Percentiles rank a stretch among this genome's conserved stretches.
These are phyloP conservation scores for Mallotus nudiflorus DNA, from an alignment of 345 rosid genomes.

Conservation along the genomic window DNA sequence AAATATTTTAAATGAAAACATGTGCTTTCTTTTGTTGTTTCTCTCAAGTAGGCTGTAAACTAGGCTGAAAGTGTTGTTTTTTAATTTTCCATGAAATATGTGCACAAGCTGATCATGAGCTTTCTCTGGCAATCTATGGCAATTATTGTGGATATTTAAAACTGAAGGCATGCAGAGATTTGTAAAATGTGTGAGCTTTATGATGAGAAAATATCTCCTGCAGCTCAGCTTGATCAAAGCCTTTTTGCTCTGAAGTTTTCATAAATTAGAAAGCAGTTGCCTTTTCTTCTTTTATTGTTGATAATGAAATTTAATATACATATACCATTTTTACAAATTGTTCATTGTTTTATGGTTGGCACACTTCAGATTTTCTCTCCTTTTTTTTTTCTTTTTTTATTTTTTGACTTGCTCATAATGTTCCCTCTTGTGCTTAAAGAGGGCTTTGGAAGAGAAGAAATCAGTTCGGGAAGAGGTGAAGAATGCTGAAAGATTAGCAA, in stretches of 20 bases:
- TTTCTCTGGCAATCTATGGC: neutral
- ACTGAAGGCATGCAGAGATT: neutral
- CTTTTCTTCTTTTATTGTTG: conserved; percentile 4
- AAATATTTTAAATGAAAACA: too few relatives aligned
- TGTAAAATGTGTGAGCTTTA: neutral
- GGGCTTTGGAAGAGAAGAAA: conserved; percentile 84
- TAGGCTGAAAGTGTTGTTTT: too few relatives aligned
- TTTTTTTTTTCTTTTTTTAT: too few relatives aligned
- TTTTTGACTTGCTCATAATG: conserved; percentile 5
- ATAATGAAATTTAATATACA: neutral
- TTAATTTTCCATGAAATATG: neutral
- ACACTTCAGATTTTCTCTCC: neutral
- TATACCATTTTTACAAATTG: neutral
- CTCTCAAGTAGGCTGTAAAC: too few relatives aligned
- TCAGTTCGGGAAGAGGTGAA: conserved; percentile 58
- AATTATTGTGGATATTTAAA: neutral
- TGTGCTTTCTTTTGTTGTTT: too few relatives aligned
- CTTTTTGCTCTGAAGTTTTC: neutral
- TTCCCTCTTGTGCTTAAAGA: conserved; percentile 38
- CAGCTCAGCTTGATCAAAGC: neutral
- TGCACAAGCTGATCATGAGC: neutral
- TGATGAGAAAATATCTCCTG: neutral
- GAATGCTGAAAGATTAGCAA: conserved; percentile 67
- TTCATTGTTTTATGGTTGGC: neutral
- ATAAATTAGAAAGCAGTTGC: neutral